phyloP scores from a whole-genome alignment of 2,329 filamentous ascomycete genomes.

The Aspergillus terreus region DNA sequence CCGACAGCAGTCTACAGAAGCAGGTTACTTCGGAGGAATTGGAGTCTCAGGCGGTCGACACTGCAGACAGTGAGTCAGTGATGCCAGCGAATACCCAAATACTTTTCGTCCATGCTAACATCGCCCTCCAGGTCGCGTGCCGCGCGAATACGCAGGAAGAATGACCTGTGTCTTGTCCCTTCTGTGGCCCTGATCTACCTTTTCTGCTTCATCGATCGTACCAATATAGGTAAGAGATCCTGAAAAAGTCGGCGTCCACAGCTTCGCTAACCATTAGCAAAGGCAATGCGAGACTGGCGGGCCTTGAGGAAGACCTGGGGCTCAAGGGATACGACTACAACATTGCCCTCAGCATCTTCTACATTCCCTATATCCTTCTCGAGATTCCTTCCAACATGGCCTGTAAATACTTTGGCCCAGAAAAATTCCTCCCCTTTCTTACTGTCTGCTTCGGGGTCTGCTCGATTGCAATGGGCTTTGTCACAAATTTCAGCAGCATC shows the following conservation, averaged over 20 bases:
- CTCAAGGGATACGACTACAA: conserved; percentile 67
- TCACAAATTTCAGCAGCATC: not conserved
- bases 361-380: conserved; percentile 69
- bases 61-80: too few relatives aligned
- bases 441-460: conserved; percentile 1
- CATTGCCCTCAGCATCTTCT: conserved; percentile 63
- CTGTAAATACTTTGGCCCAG: conserved; percentile 53
- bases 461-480: not conserved
- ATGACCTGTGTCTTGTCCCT: conserved; percentile 48
- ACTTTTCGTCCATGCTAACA: too few relatives aligned
- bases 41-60: too few relatives aligned
- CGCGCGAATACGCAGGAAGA: not conserved
- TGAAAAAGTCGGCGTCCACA: not conserved
- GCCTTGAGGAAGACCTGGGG: conserved; percentile 59
- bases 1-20: too few relatives aligned
- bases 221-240: conserved; percentile 59
- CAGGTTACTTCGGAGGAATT: too few relatives aligned
- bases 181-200: conserved; percentile 65
- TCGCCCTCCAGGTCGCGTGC: too few relatives aligned
- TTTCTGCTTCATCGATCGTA: conserved; percentile 72
- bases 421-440: not conserved
- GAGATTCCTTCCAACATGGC: conserved; percentile 66
- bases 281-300: conserved; percentile 67
- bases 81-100: too few relatives aligned
- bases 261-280: not conserved